phyloP scores from a whole-genome alignment of 129 eudicot species.

The Chrysanthemum seticuspe region DNA sequence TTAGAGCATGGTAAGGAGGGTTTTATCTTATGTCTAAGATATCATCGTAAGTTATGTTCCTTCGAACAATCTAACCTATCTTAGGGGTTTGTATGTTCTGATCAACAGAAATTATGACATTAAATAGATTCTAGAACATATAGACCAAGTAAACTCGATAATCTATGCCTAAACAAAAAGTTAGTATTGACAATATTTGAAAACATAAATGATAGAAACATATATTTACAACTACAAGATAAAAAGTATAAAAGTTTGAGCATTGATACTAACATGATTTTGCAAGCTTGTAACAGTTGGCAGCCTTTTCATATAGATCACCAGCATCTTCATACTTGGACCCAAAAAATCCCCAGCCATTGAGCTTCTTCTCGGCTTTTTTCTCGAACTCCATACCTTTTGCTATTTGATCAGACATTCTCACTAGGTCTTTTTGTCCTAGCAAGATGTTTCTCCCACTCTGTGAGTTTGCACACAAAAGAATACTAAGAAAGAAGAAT shows the following conservation, averaged over 20 bases:
- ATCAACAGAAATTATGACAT: neutral
- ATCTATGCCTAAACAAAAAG: neutral
- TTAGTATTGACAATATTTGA: neutral
- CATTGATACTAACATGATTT: conserved; percentile 58
- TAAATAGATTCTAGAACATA: neutral
- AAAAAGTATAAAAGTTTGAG: conserved; percentile 5
- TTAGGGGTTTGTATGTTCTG: neutral
- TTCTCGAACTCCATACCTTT: conserved; percentile 69
- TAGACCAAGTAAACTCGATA: neutral
- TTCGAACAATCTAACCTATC: neutral
- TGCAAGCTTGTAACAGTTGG: conserved; percentile 85
- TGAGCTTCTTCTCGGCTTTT: conserved; percentile 91
- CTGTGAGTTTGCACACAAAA: conserved; percentile 8
- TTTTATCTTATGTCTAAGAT: too few species aligned
- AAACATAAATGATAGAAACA: neutral
- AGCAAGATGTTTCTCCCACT: conserved; percentile 24
- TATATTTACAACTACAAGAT: neutral
- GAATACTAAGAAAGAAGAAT: conserved; percentile 1
- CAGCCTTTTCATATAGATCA: conserved; percentile 78
- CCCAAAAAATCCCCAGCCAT: conserved; percentile 76
- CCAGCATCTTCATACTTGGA: conserved; percentile 88
- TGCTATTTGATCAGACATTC: conserved; percentile 74
- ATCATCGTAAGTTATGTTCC: neutral
- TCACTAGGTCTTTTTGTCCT: conserved; percentile 4
- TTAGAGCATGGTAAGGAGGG: neutral